A percentile compares a stretch with the other conserved stretches of the same genome.
phyloP scores from a whole-genome alignment of 257 asterid species.

The Petunia axillaris region DNA sequence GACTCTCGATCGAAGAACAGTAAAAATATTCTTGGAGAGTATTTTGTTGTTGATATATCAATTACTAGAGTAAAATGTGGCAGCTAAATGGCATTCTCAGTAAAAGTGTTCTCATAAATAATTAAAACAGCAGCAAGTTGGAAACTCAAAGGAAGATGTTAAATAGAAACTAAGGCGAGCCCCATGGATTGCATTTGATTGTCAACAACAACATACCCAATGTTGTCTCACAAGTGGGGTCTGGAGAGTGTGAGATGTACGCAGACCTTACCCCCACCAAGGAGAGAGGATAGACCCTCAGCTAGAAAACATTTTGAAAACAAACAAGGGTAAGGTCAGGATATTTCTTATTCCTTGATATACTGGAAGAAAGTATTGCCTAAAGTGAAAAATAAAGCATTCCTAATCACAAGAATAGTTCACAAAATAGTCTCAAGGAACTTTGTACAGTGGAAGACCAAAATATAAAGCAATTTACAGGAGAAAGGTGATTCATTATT shows the following conservation, averaged over 20 bases:
- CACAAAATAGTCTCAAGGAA: background rate
- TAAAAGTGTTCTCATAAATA: no score
- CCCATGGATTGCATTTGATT: background rate
- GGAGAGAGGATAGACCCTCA: no score
- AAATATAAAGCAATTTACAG: background rate
- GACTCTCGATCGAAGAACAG: background rate
- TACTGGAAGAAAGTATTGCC: background rate
- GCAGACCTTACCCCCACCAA: no score
- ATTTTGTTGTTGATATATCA: background rate
- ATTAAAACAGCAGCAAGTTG: background rate
- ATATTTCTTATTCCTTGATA: background rate
- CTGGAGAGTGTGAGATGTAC: no score
- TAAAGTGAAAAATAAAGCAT: background rate
- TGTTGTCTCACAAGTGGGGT: no score
- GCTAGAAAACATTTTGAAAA: no score
- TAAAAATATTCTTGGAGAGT: constrained; percentile 10
- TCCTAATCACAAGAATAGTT: background rate
- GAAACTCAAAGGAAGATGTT: background rate
- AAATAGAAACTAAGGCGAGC: background rate
- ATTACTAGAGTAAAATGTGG: background rate
- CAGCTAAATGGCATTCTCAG: background rate
- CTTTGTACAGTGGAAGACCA: background rate
- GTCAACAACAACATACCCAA: no score
- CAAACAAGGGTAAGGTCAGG: no score
- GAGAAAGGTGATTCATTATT: background rate